phyloP scores from a whole-genome alignment of 2,329 filamentous ascomycete genomes.

The Colletotrichum graminicola region DNA sequence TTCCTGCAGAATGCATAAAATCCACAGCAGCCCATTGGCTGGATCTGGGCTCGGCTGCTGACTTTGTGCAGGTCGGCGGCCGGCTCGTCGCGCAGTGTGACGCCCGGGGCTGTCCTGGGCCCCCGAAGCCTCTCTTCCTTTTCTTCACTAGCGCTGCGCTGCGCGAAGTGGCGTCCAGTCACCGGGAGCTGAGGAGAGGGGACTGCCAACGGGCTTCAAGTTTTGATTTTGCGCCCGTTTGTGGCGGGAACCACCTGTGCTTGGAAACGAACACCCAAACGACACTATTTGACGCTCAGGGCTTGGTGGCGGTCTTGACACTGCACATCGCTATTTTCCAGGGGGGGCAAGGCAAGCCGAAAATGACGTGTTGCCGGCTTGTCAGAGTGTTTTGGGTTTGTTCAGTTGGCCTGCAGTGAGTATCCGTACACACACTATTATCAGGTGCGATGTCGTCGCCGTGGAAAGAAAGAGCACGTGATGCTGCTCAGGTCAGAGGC shows the following conservation, averaged over 20 bases:
- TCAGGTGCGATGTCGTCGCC: not conserved
- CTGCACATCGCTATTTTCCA: constrained; percentile 13
- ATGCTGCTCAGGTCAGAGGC: not conserved
- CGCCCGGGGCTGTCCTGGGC: constrained; percentile 33
- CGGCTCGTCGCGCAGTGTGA: constrained; percentile 26
- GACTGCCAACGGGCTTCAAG: constrained; percentile 8
- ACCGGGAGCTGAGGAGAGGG: constrained; percentile 9
- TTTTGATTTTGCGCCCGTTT: too few relatives aligned
- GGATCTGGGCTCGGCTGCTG: not conserved
- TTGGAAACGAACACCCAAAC: constrained; percentile 12
- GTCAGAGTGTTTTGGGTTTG: constrained; percentile 2
- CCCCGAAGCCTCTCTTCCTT: constrained; percentile 26
- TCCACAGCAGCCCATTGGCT: constrained; percentile 19
- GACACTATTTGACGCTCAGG: constrained; percentile 11
- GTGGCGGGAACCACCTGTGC: constrained; percentile 35
- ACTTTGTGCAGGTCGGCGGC: constrained; percentile 28
- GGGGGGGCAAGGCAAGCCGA: constrained; percentile 27
- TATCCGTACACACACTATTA: constrained; percentile 20
- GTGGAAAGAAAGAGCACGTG: not conserved
- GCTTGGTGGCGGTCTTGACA: constrained; percentile 16
- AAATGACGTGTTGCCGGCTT: constrained; percentile 21
- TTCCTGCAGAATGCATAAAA: constrained; percentile 36
- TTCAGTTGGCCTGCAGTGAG: constrained; percentile 7
- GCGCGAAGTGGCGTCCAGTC: constrained; percentile 39
- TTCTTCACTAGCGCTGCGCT: constrained; percentile 24